phyloP scores from a whole-genome alignment of 148 eudicot genomes.

The Selenicereus undatus region DNA sequence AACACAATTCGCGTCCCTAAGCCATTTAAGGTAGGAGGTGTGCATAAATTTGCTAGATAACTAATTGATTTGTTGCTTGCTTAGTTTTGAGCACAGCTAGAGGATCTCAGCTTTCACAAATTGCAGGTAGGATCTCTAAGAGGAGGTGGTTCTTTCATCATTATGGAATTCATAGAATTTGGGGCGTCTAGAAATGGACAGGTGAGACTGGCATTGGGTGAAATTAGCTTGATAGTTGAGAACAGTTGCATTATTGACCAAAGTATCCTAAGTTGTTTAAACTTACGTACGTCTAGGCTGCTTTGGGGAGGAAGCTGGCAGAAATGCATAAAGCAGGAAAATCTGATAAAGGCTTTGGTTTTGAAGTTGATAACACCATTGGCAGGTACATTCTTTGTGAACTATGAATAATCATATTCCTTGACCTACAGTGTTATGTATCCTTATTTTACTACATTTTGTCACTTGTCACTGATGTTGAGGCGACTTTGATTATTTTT shows the following conservation, averaged over 20 bases:
- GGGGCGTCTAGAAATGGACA: constrained; percentile 80
- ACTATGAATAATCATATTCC: neutral
- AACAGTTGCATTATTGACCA: neutral
- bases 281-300: constrained; percentile 43
- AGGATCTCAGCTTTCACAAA: constrained; percentile 26
- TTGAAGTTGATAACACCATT: constrained; percentile 86
- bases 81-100: constrained; percentile 7
- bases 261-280: constrained; percentile 21
- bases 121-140: constrained; percentile 78
- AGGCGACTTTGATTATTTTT: neutral
- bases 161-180: constrained; percentile 92
- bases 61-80: neutral
- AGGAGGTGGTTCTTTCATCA: constrained; percentile 87
- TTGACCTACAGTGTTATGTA: neutral
- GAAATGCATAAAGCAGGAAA: constrained; percentile 93
- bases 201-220: constrained; percentile 37
- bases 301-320: constrained; percentile 85
- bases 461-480: neutral
- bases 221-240: neutral
- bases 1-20: constrained; percentile 77
- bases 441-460: neutral
- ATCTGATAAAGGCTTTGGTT: constrained; percentile 85
- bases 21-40: constrained; percentile 67
- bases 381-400: constrained; percentile 62
- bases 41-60: neutral